Evolutionary conservation across 306 rosid genomes (phyloP), one percentile per base, ranked within the genome.

Genomic region (Corylus americana): DNA sequence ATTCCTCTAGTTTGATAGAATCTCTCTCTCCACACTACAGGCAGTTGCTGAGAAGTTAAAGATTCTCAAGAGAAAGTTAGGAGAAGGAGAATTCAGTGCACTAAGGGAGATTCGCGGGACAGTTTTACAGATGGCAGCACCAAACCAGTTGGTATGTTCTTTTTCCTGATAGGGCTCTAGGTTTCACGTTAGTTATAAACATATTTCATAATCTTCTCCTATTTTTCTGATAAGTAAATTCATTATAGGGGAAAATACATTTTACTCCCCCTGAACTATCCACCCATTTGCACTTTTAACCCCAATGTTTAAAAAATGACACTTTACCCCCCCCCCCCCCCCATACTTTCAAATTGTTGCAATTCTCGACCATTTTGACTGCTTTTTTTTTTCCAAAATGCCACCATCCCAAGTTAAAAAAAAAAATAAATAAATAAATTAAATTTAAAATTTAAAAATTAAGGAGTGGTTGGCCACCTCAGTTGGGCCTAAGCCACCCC

Each of bases 101-200:
- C 97, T 95, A 73, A 70, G 78, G 88, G 92, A 91, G 82, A 95
- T 95, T 85, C 97, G 99, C 11, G 79, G 88, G 79, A 90, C 98
- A 59, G 93, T 95, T 83, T 79, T 93, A 76, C 90, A 93, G 85
- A 69, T 95, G 83, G 83, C 84, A 79, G 96, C 98, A 66, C 92
- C 97, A 76, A 70, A 91, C 81, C 84, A 76, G 75, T 77, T 95
- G 96, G 98, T 95, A 91, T 68, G 85, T 62, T 61, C 72, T 62
- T 71, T 74, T 70, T 85, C 39, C 73, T 77, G 27, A 63, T 63
- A 48, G 82, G 25, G 11, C 55, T 70, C 71, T 39, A 57, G 68
- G 39, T 50, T 78, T 66, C 73, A n/a, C 68, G 79, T 44, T 69
- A 7, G 12, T 48, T 37, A 27, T 49, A 48, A 27, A 67, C 9